Conservation (phyloP, 2,329 filamentous ascomycete genomes). For the Aspergillus quadricinctus region DNA sequence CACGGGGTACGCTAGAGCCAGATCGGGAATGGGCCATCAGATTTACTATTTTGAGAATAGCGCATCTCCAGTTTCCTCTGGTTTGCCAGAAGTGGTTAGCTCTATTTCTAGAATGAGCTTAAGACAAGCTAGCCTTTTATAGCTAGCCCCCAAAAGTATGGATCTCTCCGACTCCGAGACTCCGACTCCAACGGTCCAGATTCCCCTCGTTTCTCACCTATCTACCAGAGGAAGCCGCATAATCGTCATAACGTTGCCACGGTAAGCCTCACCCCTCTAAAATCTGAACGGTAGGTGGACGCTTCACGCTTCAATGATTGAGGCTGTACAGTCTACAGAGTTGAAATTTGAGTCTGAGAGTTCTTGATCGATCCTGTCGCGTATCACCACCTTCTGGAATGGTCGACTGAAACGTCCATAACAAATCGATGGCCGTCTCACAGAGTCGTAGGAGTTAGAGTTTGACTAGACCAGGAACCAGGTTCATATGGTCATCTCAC, state of each 20-base stretch:
- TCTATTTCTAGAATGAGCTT: constrained; percentile 6
- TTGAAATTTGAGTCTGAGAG: neutral
- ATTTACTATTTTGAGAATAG: constrained; percentile 19
- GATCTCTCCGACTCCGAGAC: neutral
- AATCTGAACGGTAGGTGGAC: neutral
- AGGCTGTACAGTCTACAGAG: too few relatives aligned
- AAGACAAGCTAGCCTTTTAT: neutral
- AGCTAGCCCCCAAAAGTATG: neutral
- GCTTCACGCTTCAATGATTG: neutral
- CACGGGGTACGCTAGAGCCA: constrained; percentile 22
- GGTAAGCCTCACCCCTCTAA: neutral
- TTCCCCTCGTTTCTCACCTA: neutral
- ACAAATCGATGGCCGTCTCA: neutral
- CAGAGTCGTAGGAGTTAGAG: neutral
- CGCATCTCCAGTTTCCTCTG: constrained; percentile 2
- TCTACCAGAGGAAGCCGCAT: neutral
- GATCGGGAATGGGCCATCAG: constrained; percentile 14
- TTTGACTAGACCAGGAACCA: neutral
- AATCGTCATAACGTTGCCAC: neutral
- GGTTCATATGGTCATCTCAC: neutral
- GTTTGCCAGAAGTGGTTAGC: constrained; percentile 6
- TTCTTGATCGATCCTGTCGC: too few relatives aligned
- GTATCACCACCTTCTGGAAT: neutral
- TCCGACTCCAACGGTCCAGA: too few relatives aligned
- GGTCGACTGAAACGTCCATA: neutral